Evolutionary conservation across 257 asterid genomes (phyloP), one percentile per base, ranked within the genome.

Genomic region (Solanum rostratum): DNA sequence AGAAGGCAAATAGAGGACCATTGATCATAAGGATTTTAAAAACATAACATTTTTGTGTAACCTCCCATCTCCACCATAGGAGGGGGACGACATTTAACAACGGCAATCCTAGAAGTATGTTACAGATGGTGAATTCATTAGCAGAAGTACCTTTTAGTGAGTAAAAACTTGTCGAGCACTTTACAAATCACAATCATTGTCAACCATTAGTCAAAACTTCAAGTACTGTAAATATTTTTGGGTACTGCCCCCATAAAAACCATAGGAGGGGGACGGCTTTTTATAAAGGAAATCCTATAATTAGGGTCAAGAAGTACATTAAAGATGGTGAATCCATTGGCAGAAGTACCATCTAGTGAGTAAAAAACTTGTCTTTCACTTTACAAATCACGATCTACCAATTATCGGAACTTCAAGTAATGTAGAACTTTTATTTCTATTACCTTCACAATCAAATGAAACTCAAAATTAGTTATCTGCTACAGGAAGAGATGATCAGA

Each of bases 1-100:
- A 85, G 49, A 54, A 84, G 78, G 73, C 78, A 91, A 49, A 80
- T 84, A 79, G 53, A 86, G 68, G 73, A 85, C 80, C 73, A 83
- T 63, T 45, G 22, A 76, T 55, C 78, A 69, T 37, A 69, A 37
- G 78, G 78, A 69, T 68, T 33, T 68, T 7, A 8, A 15, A 33
- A 30, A 15, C 37, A 30, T 30, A 66, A 66, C 74, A 66, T 29
- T 15, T 68, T 68, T 68, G 14, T 68, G 24, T 68, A 68, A 46
- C 41, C 22, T 22, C n/a, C 50, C 73, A 18, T 24, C 10, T 46
- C 39, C n/a, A 20, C 71, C 45, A 65, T 65, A 37, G 45, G 22
- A 68, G 46, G 49, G 76, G 78, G 50, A 18, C 5, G 8, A 9
- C 13, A 11, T 68, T 68, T 33, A 39, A 33, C 78, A 37, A 65